Evolutionary conservation across 306 rosid species (phyloP).

Genomic region (Pueraria montana): DNA sequence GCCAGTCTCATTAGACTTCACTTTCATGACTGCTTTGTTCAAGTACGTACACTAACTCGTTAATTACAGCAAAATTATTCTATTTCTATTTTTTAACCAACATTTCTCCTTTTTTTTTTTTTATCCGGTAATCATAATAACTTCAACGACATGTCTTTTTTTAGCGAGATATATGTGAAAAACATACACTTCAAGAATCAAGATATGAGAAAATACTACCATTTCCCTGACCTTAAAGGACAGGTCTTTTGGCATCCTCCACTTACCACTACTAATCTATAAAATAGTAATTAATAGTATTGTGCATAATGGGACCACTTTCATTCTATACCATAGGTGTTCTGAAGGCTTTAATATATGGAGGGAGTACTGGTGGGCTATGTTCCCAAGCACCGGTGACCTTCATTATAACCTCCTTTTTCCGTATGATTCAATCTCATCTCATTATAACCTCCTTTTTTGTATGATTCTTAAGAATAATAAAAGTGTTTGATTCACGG

Average conservation of each 20-base stretch:
- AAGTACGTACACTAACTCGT: conserved; percentile 31
- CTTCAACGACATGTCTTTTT: background rate
- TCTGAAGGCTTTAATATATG: background rate
- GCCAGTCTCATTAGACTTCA: conserved; percentile 60
- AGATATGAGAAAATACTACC: background rate
- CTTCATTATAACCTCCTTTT: background rate
- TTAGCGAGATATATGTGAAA: background rate
- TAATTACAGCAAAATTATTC: too few relatives aligned
- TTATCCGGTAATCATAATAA: background rate
- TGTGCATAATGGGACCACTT: background rate
- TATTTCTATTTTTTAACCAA: too few relatives aligned
- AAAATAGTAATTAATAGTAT: too few relatives aligned
- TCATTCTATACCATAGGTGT: background rate
- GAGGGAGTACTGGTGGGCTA: background rate
- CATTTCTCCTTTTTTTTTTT: background rate
- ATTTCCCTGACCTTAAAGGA: background rate
- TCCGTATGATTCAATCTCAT: background rate
- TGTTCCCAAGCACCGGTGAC: background rate
- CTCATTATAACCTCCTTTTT: background rate
- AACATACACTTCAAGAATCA: background rate
- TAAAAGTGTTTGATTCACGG: background rate
- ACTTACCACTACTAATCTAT: background rate
- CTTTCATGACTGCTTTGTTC: conserved; percentile 70
- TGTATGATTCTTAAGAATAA: background rate
- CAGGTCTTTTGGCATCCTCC: background rate